Conservation (phyloP, 495 filamentous ascomycete genomes). For the Penicillium longicatenatum region DNA sequence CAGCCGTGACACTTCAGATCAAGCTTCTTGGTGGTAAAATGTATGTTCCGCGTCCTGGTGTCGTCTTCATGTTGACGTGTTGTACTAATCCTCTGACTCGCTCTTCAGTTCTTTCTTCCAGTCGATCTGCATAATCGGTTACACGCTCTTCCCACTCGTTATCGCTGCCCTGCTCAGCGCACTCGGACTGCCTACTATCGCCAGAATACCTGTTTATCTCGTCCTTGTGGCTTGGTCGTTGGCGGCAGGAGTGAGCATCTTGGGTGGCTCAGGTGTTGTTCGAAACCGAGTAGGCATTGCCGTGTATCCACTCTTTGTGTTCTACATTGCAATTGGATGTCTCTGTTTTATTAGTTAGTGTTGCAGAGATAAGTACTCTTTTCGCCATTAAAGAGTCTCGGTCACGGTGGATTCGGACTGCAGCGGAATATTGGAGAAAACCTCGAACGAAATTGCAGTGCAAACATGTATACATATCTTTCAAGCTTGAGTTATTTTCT, state of each 20-base stretch:
- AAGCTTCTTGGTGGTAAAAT: slow-evolving; percentile 97
- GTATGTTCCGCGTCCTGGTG: slow-evolving; percentile 54
- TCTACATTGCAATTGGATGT: slow-evolving; percentile 90
- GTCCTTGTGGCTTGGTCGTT: slow-evolving; percentile 88
- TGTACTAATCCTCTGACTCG: slow-evolving; percentile 23
- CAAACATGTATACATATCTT: slow-evolving; percentile 13
- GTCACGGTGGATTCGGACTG: neutral
- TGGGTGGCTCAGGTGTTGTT: slow-evolving; percentile 92
- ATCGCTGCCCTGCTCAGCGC: slow-evolving; percentile 90
- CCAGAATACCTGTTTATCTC: slow-evolving; percentile 85
- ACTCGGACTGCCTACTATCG: slow-evolving; percentile 70
- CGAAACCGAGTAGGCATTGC: slow-evolving; percentile 93
- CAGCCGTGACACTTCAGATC: slow-evolving; percentile 97
- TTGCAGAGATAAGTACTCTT: neutral
- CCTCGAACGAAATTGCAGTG: slow-evolving; percentile 8
- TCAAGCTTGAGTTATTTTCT: neutral
- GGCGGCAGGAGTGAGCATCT: slow-evolving; percentile 92
- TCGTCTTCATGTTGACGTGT: neutral
- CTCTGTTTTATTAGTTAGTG: slow-evolving; percentile 91
- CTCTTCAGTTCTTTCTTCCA: slow-evolving; percentile 87
- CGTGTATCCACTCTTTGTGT: slow-evolving; percentile 94
- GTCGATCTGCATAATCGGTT: slow-evolving; percentile 95
- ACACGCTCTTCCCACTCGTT: slow-evolving; percentile 97
- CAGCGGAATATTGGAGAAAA: neutral
- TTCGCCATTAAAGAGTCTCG: neutral